Conservation (phyloP, 805 yeast genomes). For the Huiozyma naganishii region DNA sequence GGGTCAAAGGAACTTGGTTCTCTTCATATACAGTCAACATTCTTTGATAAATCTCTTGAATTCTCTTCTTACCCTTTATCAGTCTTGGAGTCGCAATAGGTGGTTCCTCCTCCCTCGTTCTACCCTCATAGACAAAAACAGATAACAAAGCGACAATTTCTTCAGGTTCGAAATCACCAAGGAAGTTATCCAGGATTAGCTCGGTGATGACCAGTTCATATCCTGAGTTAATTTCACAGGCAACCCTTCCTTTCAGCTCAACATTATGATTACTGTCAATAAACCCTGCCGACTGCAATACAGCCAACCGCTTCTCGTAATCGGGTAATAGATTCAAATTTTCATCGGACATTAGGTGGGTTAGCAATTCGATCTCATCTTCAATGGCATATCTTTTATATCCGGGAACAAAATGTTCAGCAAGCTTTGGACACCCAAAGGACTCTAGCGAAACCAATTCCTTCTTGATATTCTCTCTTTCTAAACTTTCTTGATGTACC, state of each 20-base stretch:
- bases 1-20: constrained; percentile 63
- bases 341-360: constrained; percentile 66
- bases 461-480: constrained; percentile 19
- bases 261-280: constrained; percentile 66
- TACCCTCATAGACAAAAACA: constrained; percentile 86
- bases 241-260: constrained; percentile 77
- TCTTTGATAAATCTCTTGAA: constrained; percentile 57
- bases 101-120: constrained; percentile 49
- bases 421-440: constrained; percentile 34
- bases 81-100: constrained; percentile 63
- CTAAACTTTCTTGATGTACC: constrained; percentile 21
- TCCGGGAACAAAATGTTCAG: constrained; percentile 34
- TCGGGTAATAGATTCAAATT: constrained; percentile 86
- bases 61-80: constrained; percentile 56
- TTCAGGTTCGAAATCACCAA: constrained; percentile 88
- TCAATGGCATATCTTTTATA: constrained; percentile 37
- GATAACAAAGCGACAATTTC: constrained; percentile 93
- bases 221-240: constrained; percentile 85
- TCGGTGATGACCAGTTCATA: constrained; percentile 88
- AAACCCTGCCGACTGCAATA: constrained; percentile 67
- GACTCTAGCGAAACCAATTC: constrained; percentile 13
- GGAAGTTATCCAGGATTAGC: constrained; percentile 77
- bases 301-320: constrained; percentile 78
- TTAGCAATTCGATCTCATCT: constrained; percentile 43
- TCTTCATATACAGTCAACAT: constrained; percentile 51